Evolutionary conservation across 1,139 yeast genomes (phyloP), one percentile per base, ranked within the genome.

Genomic region (Protomyces inouyei): DNA sequence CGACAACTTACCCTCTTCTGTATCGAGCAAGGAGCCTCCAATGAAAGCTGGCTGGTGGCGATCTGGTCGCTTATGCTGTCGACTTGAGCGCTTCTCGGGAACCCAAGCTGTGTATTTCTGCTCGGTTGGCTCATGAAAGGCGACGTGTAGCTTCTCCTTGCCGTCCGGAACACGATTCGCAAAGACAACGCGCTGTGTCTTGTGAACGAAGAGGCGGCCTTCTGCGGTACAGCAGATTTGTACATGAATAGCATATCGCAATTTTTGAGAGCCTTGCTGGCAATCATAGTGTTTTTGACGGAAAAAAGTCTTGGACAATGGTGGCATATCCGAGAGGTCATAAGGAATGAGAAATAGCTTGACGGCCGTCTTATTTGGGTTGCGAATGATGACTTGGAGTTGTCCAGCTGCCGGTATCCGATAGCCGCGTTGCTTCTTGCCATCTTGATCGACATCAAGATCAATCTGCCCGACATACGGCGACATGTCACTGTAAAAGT

Each of bases 381-480:
- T 80, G 65, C 75, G 77, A 3, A 79, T 71, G n/a, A 77, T 72
- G 45, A 80, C 67, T 68, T 79, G 82, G 3, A 80, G 67, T 59
- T 74, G 75, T 1, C 82, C 82, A n/a, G 69, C 71, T 10, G 70
- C 70, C 1, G 81, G 80, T 10, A 80, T 67, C 67, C 76, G 69
- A 72, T 76, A 74, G 60, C 84, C 78, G 52, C 43, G 53, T 54
- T 55, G 37, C 43, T 65, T 65, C 74, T 65, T 76, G 74, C 57
- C 70, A 69, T 21, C 69, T 70, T 28, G 43, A 14, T 53, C 65
- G 25, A 43, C 53, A 21, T 74, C 75, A 21, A 79, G 65, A 64
- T 78, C 77, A 3, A 79, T 70, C 5, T 71, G 72, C 9, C 80
- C 80, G 32, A 78, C 79, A 65, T 79, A 79, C 0, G 81, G 82